Percentiles rank a stretch among this genome's conserved stretches.
Conservation (phyloP, 1,139 yeast species). For the Taiozyma sp. region DNA sequence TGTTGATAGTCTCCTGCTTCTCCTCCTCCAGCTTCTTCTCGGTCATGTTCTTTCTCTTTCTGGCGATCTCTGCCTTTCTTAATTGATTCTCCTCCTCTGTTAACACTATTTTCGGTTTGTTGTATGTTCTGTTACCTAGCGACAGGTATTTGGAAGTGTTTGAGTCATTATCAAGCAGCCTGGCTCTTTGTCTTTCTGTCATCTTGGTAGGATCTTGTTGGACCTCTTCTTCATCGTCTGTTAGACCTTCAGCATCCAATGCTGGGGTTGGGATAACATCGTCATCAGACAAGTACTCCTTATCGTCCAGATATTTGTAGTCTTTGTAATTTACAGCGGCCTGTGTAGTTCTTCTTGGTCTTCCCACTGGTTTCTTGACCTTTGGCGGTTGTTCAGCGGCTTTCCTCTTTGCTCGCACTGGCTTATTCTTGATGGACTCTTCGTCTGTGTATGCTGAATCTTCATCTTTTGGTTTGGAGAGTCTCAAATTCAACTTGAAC, state of each 20-base stretch:
- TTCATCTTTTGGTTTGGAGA: background rate
- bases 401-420: conserved; percentile 10
- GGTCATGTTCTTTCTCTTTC: conserved; percentile 81
- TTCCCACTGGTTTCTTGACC: conserved; percentile 1
- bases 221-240: conserved; percentile 24
- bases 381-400: conserved; percentile 2
- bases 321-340: background rate
- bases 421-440: conserved; percentile 2
- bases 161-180: conserved; percentile 30
- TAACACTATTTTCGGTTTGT: conserved; percentile 37
- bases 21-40: conserved; percentile 87
- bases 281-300: conserved; percentile 1
- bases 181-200: conserved; percentile 59
- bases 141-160: conserved; percentile 21
- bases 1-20: conserved; percentile 84
- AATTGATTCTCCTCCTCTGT: conserved; percentile 83
- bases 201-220: conserved; percentile 42
- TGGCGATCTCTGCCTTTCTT: conserved; percentile 80
- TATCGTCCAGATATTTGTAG: background rate
- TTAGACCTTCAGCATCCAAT: conserved; percentile 21
- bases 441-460: conserved; percentile 12
- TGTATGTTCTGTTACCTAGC: conserved; percentile 28
- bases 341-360: background rate
- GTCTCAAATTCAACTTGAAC: conserved; percentile 15
- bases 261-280: conserved; percentile 23